These are phyloP conservation scores for Zymoseptoria ardabiliae DNA, from an alignment of 2,329 filamentous ascomycete species.

Conservation along the genomic window DNA sequence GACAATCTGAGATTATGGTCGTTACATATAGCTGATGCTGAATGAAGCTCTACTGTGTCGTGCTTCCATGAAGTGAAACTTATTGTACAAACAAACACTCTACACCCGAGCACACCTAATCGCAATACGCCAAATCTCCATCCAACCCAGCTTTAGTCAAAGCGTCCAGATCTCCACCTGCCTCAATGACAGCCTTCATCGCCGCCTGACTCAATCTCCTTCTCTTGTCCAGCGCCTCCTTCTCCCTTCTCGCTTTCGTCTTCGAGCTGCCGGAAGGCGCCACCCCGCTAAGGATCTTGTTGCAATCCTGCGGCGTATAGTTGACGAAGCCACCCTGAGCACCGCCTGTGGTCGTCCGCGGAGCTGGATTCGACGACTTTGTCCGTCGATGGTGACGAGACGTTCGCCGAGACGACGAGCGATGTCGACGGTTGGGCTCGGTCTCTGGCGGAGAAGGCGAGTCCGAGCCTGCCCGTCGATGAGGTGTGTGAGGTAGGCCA, in stretches of 20 bases:
- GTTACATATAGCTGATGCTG: not conserved
- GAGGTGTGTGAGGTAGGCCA: constrained; percentile 14
- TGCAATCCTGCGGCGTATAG: constrained; percentile 73
- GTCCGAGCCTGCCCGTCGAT: constrained; percentile 13
- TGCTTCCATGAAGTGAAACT: not conserved
- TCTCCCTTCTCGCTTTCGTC: constrained; percentile 87
- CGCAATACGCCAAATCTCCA: constrained; percentile 2
- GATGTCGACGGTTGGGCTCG: constrained; percentile 16
- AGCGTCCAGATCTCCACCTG: constrained; percentile 55
- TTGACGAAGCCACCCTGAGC: constrained; percentile 67
- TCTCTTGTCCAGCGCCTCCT: constrained; percentile 74
- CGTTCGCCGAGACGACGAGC: constrained; percentile 16
- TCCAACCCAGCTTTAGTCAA: constrained; percentile 38
- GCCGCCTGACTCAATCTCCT: constrained; percentile 61
- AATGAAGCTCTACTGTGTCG: not conserved
- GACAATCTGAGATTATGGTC: not conserved
- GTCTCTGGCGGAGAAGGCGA: constrained; percentile 24
- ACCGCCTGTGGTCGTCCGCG: constrained; percentile 30
- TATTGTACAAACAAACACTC: not conserved
- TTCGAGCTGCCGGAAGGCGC: constrained; percentile 86
- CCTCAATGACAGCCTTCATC: constrained; percentile 60
- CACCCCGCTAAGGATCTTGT: constrained; percentile 77
- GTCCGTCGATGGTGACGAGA: constrained; percentile 22
- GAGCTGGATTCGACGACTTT: constrained; percentile 23
- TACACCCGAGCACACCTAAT: not conserved